A percentile compares a stretch with the other conserved stretches of the same genome.
phyloP scores from a whole-genome alignment of 2,329 filamentous ascomycete genomes.

The Ceratocystis ficicola region DNA sequence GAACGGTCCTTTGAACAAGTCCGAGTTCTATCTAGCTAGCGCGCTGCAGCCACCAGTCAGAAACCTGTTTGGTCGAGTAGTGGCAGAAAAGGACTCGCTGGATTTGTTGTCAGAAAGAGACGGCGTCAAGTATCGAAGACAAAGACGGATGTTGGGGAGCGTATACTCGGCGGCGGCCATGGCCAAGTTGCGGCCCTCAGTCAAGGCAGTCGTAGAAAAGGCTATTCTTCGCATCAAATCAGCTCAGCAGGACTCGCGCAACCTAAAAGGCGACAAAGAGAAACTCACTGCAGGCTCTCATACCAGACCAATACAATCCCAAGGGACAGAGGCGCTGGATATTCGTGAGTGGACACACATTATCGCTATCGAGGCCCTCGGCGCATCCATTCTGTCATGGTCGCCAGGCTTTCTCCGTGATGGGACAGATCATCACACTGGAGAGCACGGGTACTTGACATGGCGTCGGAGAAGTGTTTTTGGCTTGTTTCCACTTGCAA shows the following conservation, averaged over 20 bases:
- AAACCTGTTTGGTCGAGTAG: conserved; percentile 30
- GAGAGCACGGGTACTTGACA: conserved; percentile 37
- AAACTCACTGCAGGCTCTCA: background rate
- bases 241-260: background rate
- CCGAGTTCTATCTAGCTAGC: conserved; percentile 31
- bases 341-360: conserved; percentile 47
- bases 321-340: conserved; percentile 31
- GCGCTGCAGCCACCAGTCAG: conserved; percentile 34
- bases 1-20: conserved; percentile 5
- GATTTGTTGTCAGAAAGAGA: conserved; percentile 42
- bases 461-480: conserved; percentile 44
- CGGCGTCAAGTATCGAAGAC: conserved; percentile 36
- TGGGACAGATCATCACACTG: conserved; percentile 36
- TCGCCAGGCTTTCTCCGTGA: conserved; percentile 37
- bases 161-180: conserved; percentile 36
- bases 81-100: conserved; percentile 34
- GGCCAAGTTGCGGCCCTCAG: conserved; percentile 31
- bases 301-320: background rate
- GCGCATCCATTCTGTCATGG: conserved; percentile 40
- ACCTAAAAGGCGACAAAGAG: background rate
- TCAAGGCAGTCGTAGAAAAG: conserved; percentile 33
- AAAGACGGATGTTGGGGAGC: conserved; percentile 39
- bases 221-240: conserved; percentile 26
- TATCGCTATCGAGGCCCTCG: conserved; percentile 40
- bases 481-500: conserved; percentile 38